These are phyloP conservation scores for Metschnikowia arizonensis DNA, from an alignment of 805 yeast genomes.

Conservation along the genomic window DNA sequence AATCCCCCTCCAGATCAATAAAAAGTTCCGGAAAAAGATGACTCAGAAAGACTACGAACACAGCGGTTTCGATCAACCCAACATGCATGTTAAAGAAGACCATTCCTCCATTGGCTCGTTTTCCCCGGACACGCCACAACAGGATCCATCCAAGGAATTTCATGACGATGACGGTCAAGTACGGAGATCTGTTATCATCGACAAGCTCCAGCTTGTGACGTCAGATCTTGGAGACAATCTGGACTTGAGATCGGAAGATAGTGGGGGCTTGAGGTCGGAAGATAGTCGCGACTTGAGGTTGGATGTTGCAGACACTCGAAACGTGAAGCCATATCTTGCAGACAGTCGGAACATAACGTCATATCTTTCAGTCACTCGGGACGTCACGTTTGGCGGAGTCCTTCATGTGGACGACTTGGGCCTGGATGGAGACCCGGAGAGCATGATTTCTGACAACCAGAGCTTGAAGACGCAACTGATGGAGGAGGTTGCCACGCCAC, in stretches of 20 bases:
- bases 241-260: too few species aligned
- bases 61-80: background rate
- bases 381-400: slow-evolving; percentile 9
- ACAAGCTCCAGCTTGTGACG: slow-evolving; percentile 37
- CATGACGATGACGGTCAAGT: slow-evolving; percentile 8
- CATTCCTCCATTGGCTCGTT: slow-evolving; percentile 33
- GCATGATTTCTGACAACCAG: slow-evolving; percentile 6
- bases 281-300: too few species aligned
- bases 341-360: too few species aligned
- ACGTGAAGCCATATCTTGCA: too few species aligned
- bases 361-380: too few species aligned
- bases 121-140: slow-evolving; percentile 36
- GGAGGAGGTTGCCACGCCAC: slow-evolving; percentile 29
- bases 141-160: slow-evolving; percentile 6
- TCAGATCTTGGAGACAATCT: slow-evolving; percentile 26
- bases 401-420: background rate
- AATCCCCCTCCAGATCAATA: slow-evolving; percentile 31
- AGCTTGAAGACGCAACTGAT: slow-evolving; percentile 7
- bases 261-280: too few species aligned
- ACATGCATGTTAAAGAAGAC: slow-evolving; percentile 13
- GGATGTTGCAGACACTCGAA: too few species aligned
- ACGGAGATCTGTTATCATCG: slow-evolving; percentile 36
- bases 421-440: slow-evolving; percentile 5
- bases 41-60: background rate
- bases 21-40: slow-evolving; percentile 12